Conservation (phyloP, 768 basidiomycete species). For the Tephrocybe sp. region DNA sequence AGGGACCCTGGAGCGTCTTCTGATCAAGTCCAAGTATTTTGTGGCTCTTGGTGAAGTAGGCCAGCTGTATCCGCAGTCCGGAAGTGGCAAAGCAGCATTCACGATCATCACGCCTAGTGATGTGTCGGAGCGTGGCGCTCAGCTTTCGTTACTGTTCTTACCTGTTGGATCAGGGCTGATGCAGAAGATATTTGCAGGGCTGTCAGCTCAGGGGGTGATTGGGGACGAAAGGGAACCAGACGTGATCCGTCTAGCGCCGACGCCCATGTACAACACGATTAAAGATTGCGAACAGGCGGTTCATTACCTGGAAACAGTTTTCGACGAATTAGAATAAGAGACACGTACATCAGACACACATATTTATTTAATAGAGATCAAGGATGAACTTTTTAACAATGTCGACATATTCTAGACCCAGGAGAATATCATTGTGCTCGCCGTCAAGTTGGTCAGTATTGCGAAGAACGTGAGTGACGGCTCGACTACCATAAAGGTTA, state of each 20-base stretch:
- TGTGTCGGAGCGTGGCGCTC: slow-evolving; percentile 72
- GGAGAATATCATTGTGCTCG: slow-evolving; percentile 58
- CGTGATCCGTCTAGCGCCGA: slow-evolving; percentile 87
- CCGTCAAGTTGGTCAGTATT: slow-evolving; percentile 41
- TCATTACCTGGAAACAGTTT: slow-evolving; percentile 58
- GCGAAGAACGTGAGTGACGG: slow-evolving; percentile 20
- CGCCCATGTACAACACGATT: slow-evolving; percentile 84
- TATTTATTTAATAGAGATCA: not conserved
- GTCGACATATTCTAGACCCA: slow-evolving; percentile 40
- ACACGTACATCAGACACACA: not conserved
- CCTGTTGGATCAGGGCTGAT: slow-evolving; percentile 64
- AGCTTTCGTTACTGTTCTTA: slow-evolving; percentile 84
- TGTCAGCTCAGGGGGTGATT: slow-evolving; percentile 75
- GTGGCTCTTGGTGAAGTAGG: slow-evolving; percentile 41
- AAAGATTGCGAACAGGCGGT: slow-evolving; percentile 76
- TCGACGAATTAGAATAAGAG: slow-evolving; percentile 26
- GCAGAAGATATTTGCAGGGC: slow-evolving; percentile 60
- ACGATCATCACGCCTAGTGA: slow-evolving; percentile 90
- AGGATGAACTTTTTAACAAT: slow-evolving; percentile 44
- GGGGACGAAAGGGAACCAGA: slow-evolving; percentile 92
- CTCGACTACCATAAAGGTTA: slow-evolving; percentile 30
- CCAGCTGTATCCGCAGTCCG: slow-evolving; percentile 25
- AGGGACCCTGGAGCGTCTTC: slow-evolving; percentile 60
- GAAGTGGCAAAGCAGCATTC: slow-evolving; percentile 50
- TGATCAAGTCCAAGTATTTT: slow-evolving; percentile 65